Base-by-base conservation (phyloP, 1,284 basidiomycete species). In the Xerocomus nothofagi region DNA sequence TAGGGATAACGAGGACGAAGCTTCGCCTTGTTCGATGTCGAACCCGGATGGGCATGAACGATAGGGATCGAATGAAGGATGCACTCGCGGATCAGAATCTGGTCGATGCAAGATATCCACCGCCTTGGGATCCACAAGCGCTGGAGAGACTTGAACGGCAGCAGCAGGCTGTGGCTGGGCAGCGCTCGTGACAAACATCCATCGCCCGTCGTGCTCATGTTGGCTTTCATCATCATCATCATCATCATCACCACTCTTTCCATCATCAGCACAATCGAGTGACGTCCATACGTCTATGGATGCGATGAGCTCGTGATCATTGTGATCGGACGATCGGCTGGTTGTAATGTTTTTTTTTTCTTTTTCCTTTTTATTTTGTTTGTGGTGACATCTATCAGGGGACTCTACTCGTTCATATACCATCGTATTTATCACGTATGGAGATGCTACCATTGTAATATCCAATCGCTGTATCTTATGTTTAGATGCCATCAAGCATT, bases 1-100 rank as follows among this genome's bases (percentile, higher is more conserved):
- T 51, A 88, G 86, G 88, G 88, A 89, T 90, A 68, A 88, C 85
- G 54, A 77, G 86, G 38, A 90, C 88, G n/a, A 90, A 89, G 65
- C 76, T 87, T 7, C 81, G 88, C 14, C 80, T 88, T 17, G 73
- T 86, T 24, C 77, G 86, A 29, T 89, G 87, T 65, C 79, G 79
- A 18, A 79, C 77, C 20, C 78, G 87, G 18, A 89, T 86, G 86
- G 70, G 67, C 33, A 88, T 88, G 85, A 82, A 74, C 42, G 79
- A 82, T 51, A 73, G 73, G 26, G 87, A 88, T 55, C 77, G 86
- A 6, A 62, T 88, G 49, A 79, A 78, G 44, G 86, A 89, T 60
- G 87, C 84, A 1, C 76, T 81, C 15, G 80, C 84, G 4, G 86
- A 89, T 65, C 76, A 83, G 70, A 89, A 89, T 57, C 74, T 89